Evolutionary conservation across 2,329 filamentous ascomycete species (phyloP).

Genomic region (Botrytis sinoallii): DNA sequence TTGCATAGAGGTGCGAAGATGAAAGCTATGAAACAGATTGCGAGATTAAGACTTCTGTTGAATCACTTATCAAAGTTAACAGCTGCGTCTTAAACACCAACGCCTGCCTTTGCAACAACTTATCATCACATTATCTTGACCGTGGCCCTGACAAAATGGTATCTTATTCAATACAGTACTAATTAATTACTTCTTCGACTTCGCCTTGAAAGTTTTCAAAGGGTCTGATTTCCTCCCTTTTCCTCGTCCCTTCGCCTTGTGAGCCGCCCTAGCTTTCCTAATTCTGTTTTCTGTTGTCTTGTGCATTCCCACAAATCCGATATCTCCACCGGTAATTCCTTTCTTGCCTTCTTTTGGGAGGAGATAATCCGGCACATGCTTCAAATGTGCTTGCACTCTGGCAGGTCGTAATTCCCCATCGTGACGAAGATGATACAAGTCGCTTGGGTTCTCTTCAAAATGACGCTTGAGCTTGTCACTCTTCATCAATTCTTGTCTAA

Average conservation of each 20-base stretch:
- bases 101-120: not conserved
- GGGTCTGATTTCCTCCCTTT: conserved; percentile 73
- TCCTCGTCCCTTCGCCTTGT: conserved; percentile 49
- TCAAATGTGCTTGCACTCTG: conserved; percentile 81
- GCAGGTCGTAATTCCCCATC: conserved; percentile 84
- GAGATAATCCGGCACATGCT: conserved; percentile 91
- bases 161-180: conserved; percentile 14
- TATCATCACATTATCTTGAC: not conserved
- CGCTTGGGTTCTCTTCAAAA: conserved; percentile 94
- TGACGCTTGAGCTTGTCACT: conserved; percentile 91
- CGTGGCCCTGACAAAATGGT: conserved; percentile 1
- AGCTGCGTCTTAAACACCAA: too few relatives aligned
- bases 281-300: conserved; percentile 49
- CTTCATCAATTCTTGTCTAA: conserved; percentile 86
- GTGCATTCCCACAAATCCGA: conserved; percentile 72
- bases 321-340: conserved; percentile 59
- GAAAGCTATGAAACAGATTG: not conserved
- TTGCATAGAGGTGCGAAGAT: not conserved
- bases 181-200: conserved; percentile 30
- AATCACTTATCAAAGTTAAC: not conserved
- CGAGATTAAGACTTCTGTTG: too few relatives aligned
- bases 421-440: conserved; percentile 82
- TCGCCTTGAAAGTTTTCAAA: conserved; percentile 79
- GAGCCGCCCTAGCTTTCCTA: conserved; percentile 42
- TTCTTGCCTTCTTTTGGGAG: conserved; percentile 74